Evolutionary conservation across 2,329 filamentous ascomycete genomes (phyloP), one percentile per base, ranked within the genome.

Genomic region (Exophiala aquamarina): DNA sequence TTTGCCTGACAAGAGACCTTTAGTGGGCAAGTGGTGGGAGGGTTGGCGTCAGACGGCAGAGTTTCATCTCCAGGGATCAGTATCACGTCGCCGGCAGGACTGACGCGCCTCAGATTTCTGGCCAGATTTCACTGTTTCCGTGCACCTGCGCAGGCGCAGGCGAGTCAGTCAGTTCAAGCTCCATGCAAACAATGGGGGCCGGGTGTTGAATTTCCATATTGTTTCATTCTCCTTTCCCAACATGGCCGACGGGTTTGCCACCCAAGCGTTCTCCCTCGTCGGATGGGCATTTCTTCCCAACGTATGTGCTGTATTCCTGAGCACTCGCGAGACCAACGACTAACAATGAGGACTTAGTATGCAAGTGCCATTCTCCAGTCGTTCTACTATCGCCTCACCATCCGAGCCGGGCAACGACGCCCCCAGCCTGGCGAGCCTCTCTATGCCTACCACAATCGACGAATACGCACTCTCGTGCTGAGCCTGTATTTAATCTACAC

Each of bases 401-500:
- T 95, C 65, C 89, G 91, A 57, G 93, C 90, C 37, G 93, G 93
- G 63, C 84, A 90, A 53, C 87, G 87, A 11, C 87, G 86, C 50
- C 92, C 86, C 2, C 80, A 71, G 48, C 71, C 57, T 81, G 86
- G 28, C 81, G 87, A 66, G 75, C 76, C 82, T 2, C 83, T 83
- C 56, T 88, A 81, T 66, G 75, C 78, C 54, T 76, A 78, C 47
- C 88, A 97, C 72, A 85, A 89, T 50, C 86, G 87, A 48, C 81
- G 83, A 59, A 92, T 96, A 65, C 84, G 93, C 66, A 85, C 92
- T 63, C 74, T 85, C 58, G 88, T 97, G 61, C 85, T 97, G 41
- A 75, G 85, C 39, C 71, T 81, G 51, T 98, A 97, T 71, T 87
- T 97, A 29, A 70, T 86, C 56, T 96, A 95, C 75, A 95, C 90